These are phyloP conservation scores for Nematocida sp. DNA, from an alignment of 371 early-diverging fungal species.

Conservation along the genomic window DNA sequence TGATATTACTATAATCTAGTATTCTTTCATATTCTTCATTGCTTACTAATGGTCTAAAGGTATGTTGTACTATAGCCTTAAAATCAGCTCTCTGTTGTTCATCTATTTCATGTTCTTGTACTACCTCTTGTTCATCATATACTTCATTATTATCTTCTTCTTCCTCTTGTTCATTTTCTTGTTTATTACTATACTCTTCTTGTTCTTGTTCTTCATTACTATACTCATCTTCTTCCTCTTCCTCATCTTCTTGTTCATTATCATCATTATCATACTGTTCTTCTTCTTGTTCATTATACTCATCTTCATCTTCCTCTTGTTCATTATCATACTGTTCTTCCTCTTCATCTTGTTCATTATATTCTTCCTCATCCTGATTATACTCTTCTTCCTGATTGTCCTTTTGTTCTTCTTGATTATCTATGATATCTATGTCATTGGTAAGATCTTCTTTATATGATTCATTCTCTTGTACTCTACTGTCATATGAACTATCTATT, in stretches of 20 bases:
- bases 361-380: background rate
- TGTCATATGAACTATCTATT: too few species aligned
- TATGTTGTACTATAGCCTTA: too few species aligned
- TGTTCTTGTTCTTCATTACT: background rate
- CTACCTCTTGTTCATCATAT: background rate
- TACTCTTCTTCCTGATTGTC: background rate
- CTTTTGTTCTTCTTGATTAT: too few species aligned
- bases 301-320: background rate
- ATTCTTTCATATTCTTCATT: background rate
- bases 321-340: background rate
- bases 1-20: background rate
- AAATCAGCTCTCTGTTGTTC: background rate
- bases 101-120: background rate
- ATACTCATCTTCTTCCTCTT: slow-evolving; percentile 1
- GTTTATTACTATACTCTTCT: background rate
- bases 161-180: background rate
- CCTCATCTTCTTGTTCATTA: background rate
- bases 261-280: background rate
- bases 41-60: too few species aligned
- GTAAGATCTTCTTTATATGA: slow-evolving; percentile 11
- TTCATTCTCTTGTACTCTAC: slow-evolving; percentile 11
- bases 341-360: background rate
- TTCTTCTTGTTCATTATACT: background rate
- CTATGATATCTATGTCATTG: too few species aligned
- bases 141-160: too few species aligned